Evolutionary conservation across 2,329 filamentous ascomycete species (phyloP).

Genomic region (Ophiostoma tasmaniense): DNA sequence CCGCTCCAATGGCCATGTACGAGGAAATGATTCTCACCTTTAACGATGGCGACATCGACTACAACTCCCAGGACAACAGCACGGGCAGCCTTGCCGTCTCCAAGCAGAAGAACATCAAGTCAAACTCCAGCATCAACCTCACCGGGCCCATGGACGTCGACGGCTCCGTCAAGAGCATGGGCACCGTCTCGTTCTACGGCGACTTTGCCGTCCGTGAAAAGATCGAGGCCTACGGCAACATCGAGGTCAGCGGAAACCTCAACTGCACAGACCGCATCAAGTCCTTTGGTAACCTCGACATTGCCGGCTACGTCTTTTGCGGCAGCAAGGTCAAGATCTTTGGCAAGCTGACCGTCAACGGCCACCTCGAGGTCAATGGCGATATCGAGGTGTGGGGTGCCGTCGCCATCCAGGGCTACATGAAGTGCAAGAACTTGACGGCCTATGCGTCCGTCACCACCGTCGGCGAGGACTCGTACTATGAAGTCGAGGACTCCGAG

Average conservation of each 20-base stretch:
- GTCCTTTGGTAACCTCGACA: slow-evolving; percentile 38
- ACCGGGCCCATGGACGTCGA: slow-evolving; percentile 39
- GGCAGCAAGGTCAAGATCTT: slow-evolving; percentile 39
- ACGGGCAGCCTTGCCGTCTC: background rate
- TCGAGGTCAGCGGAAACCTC: slow-evolving; percentile 35
- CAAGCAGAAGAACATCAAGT: slow-evolving; percentile 33
- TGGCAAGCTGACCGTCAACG: slow-evolving; percentile 38
- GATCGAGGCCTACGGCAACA: slow-evolving; percentile 39
- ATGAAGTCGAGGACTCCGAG: slow-evolving; percentile 35
- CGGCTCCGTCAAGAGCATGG: slow-evolving; percentile 39
- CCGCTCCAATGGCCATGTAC: slow-evolving; percentile 4
- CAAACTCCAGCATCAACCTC: slow-evolving; percentile 34
- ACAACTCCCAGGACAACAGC: slow-evolving; percentile 14
- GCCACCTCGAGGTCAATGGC: slow-evolving; percentile 35
- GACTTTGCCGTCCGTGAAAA: slow-evolving; percentile 37
- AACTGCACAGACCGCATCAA: slow-evolving; percentile 33
- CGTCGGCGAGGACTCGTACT: slow-evolving; percentile 37
- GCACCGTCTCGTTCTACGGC: slow-evolving; percentile 36
- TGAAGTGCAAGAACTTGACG: slow-evolving; percentile 36
- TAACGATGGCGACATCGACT: slow-evolving; percentile 18
- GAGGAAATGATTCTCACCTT: slow-evolving; percentile 19
- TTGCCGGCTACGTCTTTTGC: slow-evolving; percentile 31
- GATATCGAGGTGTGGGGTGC: slow-evolving; percentile 40
- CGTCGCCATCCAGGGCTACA: slow-evolving; percentile 36
- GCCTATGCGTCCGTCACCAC: slow-evolving; percentile 40